Conservation (phyloP, 2,329 filamentous ascomycete genomes). For the Acephala macrosclerotiorum region DNA sequence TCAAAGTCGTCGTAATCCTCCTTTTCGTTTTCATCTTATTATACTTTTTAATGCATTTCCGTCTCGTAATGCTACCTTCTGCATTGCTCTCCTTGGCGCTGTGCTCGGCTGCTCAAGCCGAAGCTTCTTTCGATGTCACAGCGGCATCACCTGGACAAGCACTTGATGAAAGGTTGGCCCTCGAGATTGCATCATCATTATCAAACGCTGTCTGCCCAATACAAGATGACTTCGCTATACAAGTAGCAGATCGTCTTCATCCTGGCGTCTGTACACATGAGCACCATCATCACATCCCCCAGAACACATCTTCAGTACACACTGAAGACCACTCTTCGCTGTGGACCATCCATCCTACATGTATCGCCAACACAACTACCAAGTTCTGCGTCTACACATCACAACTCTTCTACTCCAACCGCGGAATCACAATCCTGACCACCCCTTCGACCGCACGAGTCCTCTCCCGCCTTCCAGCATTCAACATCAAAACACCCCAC, state of each 20-base stretch:
- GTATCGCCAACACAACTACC: not conserved
- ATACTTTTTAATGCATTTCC: not conserved
- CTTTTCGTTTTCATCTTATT: not conserved
- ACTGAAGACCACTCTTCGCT: not conserved
- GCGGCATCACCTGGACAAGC: not conserved
- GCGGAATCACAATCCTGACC: conserved; percentile 32
- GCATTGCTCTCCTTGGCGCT: conserved; percentile 1
- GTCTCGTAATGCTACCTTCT: not conserved
- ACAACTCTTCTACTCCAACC: conserved; percentile 12
- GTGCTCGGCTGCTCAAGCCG: conserved; percentile 1
- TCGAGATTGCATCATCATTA: not conserved
- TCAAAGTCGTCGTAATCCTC: not conserved
- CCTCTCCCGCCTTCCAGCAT: conserved; percentile 21
- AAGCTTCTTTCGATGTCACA: not conserved
- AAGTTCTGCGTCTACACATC: conserved; percentile 29
- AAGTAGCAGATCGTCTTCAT: conserved; percentile 5
- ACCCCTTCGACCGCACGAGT: conserved; percentile 27
- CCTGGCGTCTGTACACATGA: conserved; percentile 8
- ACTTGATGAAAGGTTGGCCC: not conserved
- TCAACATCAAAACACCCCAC: conserved; percentile 13
- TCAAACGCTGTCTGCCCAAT: not conserved
- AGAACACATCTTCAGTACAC: not conserved
- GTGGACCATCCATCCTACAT: conserved; percentile 23
- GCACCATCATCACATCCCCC: not conserved
- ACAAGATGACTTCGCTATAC: conserved; percentile 6